Conservation (phyloP, 1,284 basidiomycete species). For the Moniliella sp. region DNA sequence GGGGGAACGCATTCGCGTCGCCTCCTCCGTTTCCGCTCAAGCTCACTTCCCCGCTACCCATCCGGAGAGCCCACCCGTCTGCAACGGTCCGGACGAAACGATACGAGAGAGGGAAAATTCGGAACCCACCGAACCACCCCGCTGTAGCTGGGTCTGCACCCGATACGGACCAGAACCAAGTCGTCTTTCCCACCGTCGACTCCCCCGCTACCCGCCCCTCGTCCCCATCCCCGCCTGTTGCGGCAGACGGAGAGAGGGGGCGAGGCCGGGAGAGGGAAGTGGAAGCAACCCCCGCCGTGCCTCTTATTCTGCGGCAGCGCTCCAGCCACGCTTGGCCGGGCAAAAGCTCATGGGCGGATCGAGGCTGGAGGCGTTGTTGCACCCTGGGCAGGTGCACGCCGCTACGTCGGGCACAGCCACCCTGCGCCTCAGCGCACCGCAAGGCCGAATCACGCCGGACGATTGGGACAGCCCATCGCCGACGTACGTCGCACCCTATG, state of each 20-base stretch:
- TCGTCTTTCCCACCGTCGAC: too few relatives aligned
- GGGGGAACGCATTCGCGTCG: background rate
- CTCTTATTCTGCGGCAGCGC: background rate
- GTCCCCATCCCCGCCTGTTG: conserved; percentile 6
- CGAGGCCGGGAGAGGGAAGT: conserved; percentile 4
- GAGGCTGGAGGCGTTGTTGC: conserved; percentile 2
- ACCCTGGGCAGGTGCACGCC: conserved; percentile 13
- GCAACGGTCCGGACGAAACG: too few relatives aligned
- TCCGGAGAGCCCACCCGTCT: too few relatives aligned
- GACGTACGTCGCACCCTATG: too few relatives aligned
- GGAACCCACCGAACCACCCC: too few relatives aligned
- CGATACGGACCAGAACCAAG: too few relatives aligned
- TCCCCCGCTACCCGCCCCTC: conserved; percentile 3
- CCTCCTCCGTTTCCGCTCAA: conserved; percentile 2
- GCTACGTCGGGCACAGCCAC: conserved; percentile 20
- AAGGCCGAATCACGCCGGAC: conserved; percentile 15
- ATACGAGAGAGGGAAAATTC: too few relatives aligned
- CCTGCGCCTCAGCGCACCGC: conserved; percentile 15
- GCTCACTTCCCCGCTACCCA: conserved; percentile 1
- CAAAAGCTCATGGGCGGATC: conserved; percentile 8
- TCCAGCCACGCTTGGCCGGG: conserved; percentile 6
- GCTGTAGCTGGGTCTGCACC: too few relatives aligned
- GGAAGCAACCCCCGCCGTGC: background rate
- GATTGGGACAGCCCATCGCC: too few relatives aligned
- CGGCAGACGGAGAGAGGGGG: too few relatives aligned